These are phyloP conservation scores for Lactarius sanguifluus DNA, from an alignment of 768 basidiomycete species.

Conservation along the genomic window DNA sequence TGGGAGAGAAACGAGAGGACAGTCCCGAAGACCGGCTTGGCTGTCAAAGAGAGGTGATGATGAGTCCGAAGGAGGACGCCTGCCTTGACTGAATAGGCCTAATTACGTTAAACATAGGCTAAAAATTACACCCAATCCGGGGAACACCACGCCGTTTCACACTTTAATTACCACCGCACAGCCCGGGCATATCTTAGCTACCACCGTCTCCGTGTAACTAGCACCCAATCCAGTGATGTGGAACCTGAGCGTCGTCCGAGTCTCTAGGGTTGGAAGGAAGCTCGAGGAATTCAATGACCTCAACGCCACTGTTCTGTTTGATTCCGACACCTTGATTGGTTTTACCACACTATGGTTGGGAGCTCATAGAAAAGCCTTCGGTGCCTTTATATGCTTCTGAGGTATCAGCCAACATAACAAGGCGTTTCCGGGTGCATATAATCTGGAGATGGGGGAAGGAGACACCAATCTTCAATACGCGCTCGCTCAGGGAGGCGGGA, in stretches of 20 bases:
- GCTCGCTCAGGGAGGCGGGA: slow-evolving; percentile 5
- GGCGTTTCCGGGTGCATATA: background rate
- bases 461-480: background rate
- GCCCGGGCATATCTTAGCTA: too few species aligned
- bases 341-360: slow-evolving; percentile 36
- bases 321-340: slow-evolving; percentile 71
- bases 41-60: slow-evolving; percentile 13
- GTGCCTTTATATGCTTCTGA: background rate
- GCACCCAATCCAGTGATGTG: too few species aligned
- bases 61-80: slow-evolving; percentile 1
- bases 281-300: slow-evolving; percentile 67
- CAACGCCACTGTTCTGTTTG: slow-evolving; percentile 67
- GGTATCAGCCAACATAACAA: slow-evolving; percentile 4
- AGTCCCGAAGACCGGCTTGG: slow-evolving; percentile 27
- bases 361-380: background rate
- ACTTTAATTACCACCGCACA: too few species aligned
- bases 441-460: background rate
- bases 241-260: slow-evolving; percentile 45
- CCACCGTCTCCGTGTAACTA: too few species aligned
- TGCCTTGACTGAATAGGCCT: background rate
- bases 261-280: slow-evolving; percentile 66
- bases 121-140: too few species aligned
- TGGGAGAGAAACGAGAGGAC: slow-evolving; percentile 19
- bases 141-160: too few species aligned
- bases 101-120: background rate